phyloP scores from a whole-genome alignment of 208 protist species.

The Trypanosoma avium region DNA sequence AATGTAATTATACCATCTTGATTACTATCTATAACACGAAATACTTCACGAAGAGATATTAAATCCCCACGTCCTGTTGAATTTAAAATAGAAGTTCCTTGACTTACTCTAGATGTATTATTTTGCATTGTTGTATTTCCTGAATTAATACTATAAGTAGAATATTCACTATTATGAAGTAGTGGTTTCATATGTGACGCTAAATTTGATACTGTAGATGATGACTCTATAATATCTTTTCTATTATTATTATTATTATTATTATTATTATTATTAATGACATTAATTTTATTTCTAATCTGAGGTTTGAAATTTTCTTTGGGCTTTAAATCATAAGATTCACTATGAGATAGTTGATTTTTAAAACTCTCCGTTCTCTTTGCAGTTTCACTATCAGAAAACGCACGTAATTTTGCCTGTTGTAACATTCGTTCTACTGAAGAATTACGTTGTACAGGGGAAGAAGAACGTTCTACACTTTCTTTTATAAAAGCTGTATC shows the following conservation, averaged over 20 bases:
- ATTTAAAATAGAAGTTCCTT: slow-evolving; percentile 2
- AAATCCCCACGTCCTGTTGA: slow-evolving; percentile 8
- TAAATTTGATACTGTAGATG: neutral
- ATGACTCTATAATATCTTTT: neutral
- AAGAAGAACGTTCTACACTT: slow-evolving; percentile 10
- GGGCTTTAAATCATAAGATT: neutral
- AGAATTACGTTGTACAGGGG: neutral
- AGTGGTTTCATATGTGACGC: neutral
- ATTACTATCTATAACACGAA: slow-evolving; percentile 16
- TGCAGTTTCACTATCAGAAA: neutral
- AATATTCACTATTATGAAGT: neutral
- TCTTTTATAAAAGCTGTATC: neutral
- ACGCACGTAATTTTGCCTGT: slow-evolving; percentile 17
- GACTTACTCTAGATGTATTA: slow-evolving; percentile 6
- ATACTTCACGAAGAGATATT: slow-evolving; percentile 29
- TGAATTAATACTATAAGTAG: neutral
- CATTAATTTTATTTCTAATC: neutral
- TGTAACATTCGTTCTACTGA: slow-evolving; percentile 27
- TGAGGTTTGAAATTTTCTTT: neutral
- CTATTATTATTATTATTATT: neutral
- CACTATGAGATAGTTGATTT: neutral
- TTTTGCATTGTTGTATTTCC: neutral
- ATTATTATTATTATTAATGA: too few species aligned
- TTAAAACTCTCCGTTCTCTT: neutral
- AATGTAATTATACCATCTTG: slow-evolving; percentile 31